Evolutionary conservation across 1,139 yeast genomes (phyloP), one percentile per base, ranked within the genome.

Genomic region (Hansenula lynferdii): DNA sequence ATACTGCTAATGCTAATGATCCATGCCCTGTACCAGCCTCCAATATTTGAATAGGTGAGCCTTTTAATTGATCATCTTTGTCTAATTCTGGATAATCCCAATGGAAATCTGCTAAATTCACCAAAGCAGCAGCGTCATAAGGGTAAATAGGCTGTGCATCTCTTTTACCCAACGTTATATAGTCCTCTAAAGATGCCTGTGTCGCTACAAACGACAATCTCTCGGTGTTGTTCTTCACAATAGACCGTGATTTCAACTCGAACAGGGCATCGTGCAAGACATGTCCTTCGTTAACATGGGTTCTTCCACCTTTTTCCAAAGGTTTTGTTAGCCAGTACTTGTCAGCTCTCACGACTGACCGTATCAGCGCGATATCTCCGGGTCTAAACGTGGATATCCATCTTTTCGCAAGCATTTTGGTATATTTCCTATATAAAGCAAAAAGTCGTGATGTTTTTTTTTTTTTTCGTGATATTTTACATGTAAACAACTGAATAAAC

Each of bases 11-110:
- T 2, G 72, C 60, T 39, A 72, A 48, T 2, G 76, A 69, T 0
- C 77, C 77, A 51, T 70, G 76, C 3, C 77, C 77, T 1, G 76
- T 71, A 5, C 77, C 77, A 1, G 75, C 75, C 45, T 71, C 77
- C 22, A 71, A 50, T 40, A 62, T 62, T 40, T 70, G 74, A 8
- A 59, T 38, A 2, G 67, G 67, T 2, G 59, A 43, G 1, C 40
- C 36, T 5, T 35, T 36, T 10, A 51, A 17, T 23, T 39, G 21
- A 17, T 41, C 53, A 11, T 51, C 52, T 3, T 39, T 44, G 4
- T 45, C 49, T 31, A 65, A 34, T 15, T 51, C 49, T 2, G 72
- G 71, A 38, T 56, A 64, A 38, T 67, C 72, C 7, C 66, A 51
- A 41, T 69, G 71, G 3, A 71, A 44, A 48, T 72, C 77, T 5